Percentiles rank a stretch among this genome's conserved stretches.
phyloP scores from a whole-genome alignment of 1,284 basidiomycete genomes.

The Tilletia indica region DNA sequence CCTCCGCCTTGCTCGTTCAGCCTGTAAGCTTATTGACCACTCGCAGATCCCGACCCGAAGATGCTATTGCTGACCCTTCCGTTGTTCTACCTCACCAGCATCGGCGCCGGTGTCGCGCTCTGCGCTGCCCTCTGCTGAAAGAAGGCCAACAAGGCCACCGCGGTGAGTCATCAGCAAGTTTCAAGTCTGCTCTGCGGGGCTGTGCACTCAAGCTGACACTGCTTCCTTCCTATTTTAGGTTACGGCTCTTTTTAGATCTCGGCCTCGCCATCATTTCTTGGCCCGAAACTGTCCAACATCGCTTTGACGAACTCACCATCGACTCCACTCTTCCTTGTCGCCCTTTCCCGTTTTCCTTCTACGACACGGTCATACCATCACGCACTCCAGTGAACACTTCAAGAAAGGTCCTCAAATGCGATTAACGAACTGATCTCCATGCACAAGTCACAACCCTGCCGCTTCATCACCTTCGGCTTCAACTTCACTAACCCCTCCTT shows the following conservation, averaged over 20 bases:
- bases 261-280: constrained; percentile 71
- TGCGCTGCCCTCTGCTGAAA: constrained; percentile 64
- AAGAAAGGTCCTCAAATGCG: too few species aligned
- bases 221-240: constrained; percentile 56
- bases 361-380: too few species aligned
- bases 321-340: constrained; percentile 60
- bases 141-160: constrained; percentile 38
- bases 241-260: constrained; percentile 72
- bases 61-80: background rate
- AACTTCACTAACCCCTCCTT: too few species aligned
- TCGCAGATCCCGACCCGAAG: too few species aligned
- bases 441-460: too few species aligned
- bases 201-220: constrained; percentile 10
- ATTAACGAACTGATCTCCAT: too few species aligned
- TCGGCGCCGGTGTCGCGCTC: constrained; percentile 81
- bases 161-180: background rate
- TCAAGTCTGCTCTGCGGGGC: too few species aligned
- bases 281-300: constrained; percentile 72
- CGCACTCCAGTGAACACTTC: too few species aligned
- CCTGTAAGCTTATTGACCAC: background rate
- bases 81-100: constrained; percentile 36
- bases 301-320: constrained; percentile 77
- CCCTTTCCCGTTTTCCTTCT: too few species aligned
- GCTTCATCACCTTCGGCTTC: too few species aligned
- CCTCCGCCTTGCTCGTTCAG: background rate